A percentile compares a stretch with the other conserved stretches of the same genome.
phyloP scores from a whole-genome alignment of 108 stramenopile species.

The Skeletonema potamos region DNA sequence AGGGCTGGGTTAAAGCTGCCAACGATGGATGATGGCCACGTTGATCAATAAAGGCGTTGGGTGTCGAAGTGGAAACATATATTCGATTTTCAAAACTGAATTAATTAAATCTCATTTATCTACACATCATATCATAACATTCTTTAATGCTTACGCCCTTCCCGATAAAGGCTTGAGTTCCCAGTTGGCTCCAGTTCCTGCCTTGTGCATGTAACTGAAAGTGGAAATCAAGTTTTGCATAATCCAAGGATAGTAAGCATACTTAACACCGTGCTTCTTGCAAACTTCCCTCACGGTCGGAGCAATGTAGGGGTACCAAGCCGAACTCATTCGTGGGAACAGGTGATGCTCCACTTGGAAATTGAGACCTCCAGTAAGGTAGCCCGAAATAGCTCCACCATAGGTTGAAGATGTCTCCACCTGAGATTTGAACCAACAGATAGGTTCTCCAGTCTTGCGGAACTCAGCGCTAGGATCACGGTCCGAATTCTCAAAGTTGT shows the following conservation, averaged over 20 bases:
- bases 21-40: slow-evolving; percentile 37
- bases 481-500: slow-evolving; percentile 91
- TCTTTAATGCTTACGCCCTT: slow-evolving; percentile 34
- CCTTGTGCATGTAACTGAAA: slow-evolving; percentile 77
- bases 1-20: slow-evolving; percentile 79
- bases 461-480: slow-evolving; percentile 71
- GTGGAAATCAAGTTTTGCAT: slow-evolving; percentile 79
- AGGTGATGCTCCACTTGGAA: slow-evolving; percentile 95
- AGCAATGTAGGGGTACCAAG: slow-evolving; percentile 98
- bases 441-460: slow-evolving; percentile 64
- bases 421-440: slow-evolving; percentile 90
- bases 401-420: slow-evolving; percentile 91
- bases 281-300: slow-evolving; percentile 93
- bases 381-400: slow-evolving; percentile 84
- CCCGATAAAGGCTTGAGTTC: slow-evolving; percentile 55
- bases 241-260: slow-evolving; percentile 87
- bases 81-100: too few species aligned
- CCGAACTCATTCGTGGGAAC: slow-evolving; percentile 89
- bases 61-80: not conserved
- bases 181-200: slow-evolving; percentile 79
- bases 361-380: slow-evolving; percentile 90
- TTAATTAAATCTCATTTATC: slow-evolving; percentile 9
- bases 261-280: slow-evolving; percentile 90
- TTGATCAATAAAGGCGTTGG: not conserved
- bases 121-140: not conserved